Conservation (phyloP, 345 rosid species). For the Eucalyptus grandis region DNA sequence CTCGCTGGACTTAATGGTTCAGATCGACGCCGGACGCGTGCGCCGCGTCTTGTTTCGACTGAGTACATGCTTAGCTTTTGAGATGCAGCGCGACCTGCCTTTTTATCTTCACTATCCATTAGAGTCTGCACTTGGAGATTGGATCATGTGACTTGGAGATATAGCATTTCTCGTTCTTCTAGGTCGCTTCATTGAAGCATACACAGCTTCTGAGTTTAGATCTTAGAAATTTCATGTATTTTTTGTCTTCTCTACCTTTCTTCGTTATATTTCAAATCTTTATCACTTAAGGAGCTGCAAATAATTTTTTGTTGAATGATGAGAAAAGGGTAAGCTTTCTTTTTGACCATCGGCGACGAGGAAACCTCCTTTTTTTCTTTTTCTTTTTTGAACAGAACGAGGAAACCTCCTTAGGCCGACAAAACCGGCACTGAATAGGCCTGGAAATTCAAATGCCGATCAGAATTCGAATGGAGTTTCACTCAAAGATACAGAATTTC, state of each 20-base stretch:
- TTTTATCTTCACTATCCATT: background rate
- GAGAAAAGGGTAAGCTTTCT: background rate
- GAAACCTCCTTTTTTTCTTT: background rate
- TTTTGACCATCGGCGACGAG: background rate
- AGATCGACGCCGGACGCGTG: background rate
- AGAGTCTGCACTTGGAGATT: background rate
- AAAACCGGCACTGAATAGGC: background rate
- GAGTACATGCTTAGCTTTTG: background rate
- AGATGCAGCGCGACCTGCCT: background rate
- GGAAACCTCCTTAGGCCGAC: background rate
- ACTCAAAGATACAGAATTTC: background rate
- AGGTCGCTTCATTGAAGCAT: background rate
- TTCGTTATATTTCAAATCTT: background rate
- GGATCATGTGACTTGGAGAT: background rate
- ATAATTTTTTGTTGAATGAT: background rate
- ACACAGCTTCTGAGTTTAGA: background rate
- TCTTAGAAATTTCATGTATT: background rate
- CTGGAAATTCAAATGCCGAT: background rate
- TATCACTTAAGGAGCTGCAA: background rate
- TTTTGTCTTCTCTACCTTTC: background rate
- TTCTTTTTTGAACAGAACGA: background rate
- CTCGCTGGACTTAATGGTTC: background rate
- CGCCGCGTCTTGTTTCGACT: background rate
- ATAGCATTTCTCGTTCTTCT: background rate
- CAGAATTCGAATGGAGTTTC: background rate